Evolutionary conservation across 768 basidiomycete species (phyloP).

Genomic region (Lanmaoa rubissima): DNA sequence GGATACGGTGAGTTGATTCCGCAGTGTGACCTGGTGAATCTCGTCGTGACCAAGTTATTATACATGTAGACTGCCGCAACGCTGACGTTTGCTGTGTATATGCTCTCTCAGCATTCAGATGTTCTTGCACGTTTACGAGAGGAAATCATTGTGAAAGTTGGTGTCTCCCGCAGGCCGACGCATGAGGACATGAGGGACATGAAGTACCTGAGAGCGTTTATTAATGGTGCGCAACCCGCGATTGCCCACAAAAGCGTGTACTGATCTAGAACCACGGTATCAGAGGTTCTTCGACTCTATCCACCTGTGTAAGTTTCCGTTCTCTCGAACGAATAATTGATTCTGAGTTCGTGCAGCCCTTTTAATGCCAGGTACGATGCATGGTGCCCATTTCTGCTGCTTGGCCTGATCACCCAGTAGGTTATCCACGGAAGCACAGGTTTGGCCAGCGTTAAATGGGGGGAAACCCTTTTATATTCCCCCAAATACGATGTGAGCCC

Average conservation of each 20-base stretch:
- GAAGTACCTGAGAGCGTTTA: slow-evolving; percentile 63
- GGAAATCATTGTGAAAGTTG: slow-evolving; percentile 55
- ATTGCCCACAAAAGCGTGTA: neutral
- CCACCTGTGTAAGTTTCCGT: slow-evolving; percentile 26
- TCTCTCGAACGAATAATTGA: neutral
- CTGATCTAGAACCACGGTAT: neutral
- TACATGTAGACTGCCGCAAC: slow-evolving; percentile 31
- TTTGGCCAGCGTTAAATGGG: slow-evolving; percentile 22
- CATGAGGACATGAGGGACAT: slow-evolving; percentile 58
- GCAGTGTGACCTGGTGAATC: neutral
- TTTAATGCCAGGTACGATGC: slow-evolving; percentile 19
- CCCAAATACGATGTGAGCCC: slow-evolving; percentile 29
- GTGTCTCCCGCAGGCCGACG: slow-evolving; percentile 46
- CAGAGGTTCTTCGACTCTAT: slow-evolving; percentile 35
- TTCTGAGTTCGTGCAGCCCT: slow-evolving; percentile 19
- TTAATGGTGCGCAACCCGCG: slow-evolving; percentile 47
- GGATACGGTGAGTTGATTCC: slow-evolving; percentile 42
- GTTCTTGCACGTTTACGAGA: slow-evolving; percentile 48
- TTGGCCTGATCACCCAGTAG: slow-evolving; percentile 11
- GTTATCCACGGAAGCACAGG: slow-evolving; percentile 11
- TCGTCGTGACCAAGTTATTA: neutral
- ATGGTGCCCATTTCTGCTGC: no score
- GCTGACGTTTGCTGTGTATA: slow-evolving; percentile 39
- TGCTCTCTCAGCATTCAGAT: slow-evolving; percentile 51
- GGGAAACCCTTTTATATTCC: slow-evolving; percentile 56